Evolutionary conservation across 2,329 filamentous ascomycete species (phyloP).

Genomic region (Tolypocladium guangdongense): DNA sequence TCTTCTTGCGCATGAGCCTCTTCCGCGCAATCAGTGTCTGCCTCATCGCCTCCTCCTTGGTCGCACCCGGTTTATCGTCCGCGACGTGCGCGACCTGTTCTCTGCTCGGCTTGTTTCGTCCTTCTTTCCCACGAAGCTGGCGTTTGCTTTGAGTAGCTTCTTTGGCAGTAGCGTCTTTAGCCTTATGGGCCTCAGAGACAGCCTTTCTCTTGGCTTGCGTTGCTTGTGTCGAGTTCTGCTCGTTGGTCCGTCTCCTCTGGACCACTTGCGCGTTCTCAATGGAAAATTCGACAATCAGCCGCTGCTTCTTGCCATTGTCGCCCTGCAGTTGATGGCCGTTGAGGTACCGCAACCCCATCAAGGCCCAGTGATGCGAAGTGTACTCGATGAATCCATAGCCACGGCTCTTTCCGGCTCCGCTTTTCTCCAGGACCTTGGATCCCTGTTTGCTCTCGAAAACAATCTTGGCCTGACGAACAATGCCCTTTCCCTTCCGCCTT

Average conservation of each 20-base stretch:
- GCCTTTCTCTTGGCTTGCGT: constrained; percentile 9
- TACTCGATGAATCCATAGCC: constrained; percentile 99
- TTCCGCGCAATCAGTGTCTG: constrained; percentile 82
- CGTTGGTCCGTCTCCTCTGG: constrained; percentile 46
- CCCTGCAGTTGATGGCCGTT: constrained; percentile 62
- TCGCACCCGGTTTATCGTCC: constrained; percentile 21
- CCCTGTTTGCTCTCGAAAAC: constrained; percentile 85
- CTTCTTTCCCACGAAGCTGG: background rate
- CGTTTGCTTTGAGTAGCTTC: background rate
- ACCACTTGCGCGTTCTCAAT: constrained; percentile 97
- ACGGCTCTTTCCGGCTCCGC: constrained; percentile 70
- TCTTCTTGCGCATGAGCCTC: constrained; percentile 65
- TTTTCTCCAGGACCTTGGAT: constrained; percentile 67
- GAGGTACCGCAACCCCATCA: constrained; percentile 90
- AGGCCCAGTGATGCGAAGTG: constrained; percentile 79
- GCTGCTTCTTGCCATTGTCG: constrained; percentile 66
- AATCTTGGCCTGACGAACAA: constrained; percentile 89
- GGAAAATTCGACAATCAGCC: constrained; percentile 90
- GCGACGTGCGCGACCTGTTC: background rate
- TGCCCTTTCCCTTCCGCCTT: constrained; percentile 70
- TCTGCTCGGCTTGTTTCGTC: background rate
- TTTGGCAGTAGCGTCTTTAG: constrained; percentile 19
- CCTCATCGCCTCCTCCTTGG: constrained; percentile 30
- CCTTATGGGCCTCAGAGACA: constrained; percentile 13
- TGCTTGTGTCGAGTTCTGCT: constrained; percentile 22